Evolutionary conservation across 2,329 filamentous ascomycete species (phyloP), one percentile per base, ranked within the genome.

Genomic region (Erysiphe pulchra): DNA sequence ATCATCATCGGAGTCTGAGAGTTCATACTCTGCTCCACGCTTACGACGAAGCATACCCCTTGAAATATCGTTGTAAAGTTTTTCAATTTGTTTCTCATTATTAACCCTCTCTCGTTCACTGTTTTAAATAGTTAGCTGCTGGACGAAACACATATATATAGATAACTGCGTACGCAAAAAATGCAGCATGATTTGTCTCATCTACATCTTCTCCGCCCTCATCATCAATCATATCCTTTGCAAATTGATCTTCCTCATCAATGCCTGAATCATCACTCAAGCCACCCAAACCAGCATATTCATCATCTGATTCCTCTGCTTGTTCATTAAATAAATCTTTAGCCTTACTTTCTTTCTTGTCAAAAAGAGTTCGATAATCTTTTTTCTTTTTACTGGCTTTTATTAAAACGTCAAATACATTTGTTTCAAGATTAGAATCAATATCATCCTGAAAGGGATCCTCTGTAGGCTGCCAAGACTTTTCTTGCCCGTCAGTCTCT

Each of bases 281-380:
- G 50, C 90, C 90, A 52, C 90, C 90, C 10, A 98, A 68, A 4
- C 90, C 90, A 36, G 86, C 87, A 59, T 95, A 98, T 60, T 98
- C 90, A 58, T 98, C 90, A 58, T 98, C 92, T 0, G 90, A 98
- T 62, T 98, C 90, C 55, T 93, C 83, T 49, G 90, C 87, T 58
- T 92, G 85, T 52, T 94, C 90, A 52, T 95, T 74, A 34, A 98
- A 69, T 70, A 93, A 81, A 20, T 79, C 77, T 55, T 77, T 85
- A 0, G 86, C 87, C 57, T 81, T 77, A 63, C 83, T 92, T 59
- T 80, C 86, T 61, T 84, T 86, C 61, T 79, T 82, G 62, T 93
- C 72, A 54, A 85, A 92, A 1, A 67, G 65, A 14, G 69, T 65
- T n/a, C 57, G 55, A 9, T 57, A 56, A 6, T 64, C 62, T 45